A percentile compares a stretch with the other conserved stretches of the same genome.
These are phyloP conservation scores for Sugiyamaella sp. DNA, from an alignment of 1,139 yeast genomes.

Conservation along the genomic window DNA sequence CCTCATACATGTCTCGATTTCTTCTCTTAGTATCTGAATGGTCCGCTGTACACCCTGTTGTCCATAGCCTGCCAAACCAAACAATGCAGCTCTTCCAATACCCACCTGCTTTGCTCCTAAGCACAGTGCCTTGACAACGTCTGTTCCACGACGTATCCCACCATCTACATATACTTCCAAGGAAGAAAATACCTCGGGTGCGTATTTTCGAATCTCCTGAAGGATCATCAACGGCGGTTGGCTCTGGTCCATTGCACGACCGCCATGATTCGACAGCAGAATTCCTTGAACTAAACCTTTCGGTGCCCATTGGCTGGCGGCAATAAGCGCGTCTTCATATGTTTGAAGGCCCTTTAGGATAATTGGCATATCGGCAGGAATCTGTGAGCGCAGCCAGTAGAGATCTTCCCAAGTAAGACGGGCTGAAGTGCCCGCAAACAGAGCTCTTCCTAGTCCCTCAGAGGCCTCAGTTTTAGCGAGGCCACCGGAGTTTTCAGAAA, in stretches of 20 bases:
- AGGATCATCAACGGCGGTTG: slow-evolving; percentile 69
- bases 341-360: slow-evolving; percentile 73
- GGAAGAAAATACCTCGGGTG: slow-evolving; percentile 50
- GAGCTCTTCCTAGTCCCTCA: slow-evolving; percentile 88
- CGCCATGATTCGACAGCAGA: slow-evolving; percentile 62
- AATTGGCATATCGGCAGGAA: slow-evolving; percentile 62
- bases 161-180: slow-evolving; percentile 73
- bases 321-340: slow-evolving; percentile 64
- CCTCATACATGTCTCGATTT: slow-evolving; percentile 85
- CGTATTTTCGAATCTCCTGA: slow-evolving; percentile 56
- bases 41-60: slow-evolving; percentile 28
- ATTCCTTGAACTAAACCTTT: slow-evolving; percentile 50
- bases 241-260: slow-evolving; percentile 73
- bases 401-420: slow-evolving; percentile 68
- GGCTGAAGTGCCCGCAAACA: slow-evolving; percentile 85
- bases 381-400: slow-evolving; percentile 52
- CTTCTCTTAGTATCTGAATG: slow-evolving; percentile 53
- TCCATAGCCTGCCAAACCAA: slow-evolving; percentile 74
- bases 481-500: slow-evolving; percentile 41
- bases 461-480: slow-evolving; percentile 61
- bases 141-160: slow-evolving; percentile 78
- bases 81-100: slow-evolving; percentile 72
- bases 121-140: slow-evolving; percentile 69
- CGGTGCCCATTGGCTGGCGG: slow-evolving; percentile 48
- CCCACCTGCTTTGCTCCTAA: slow-evolving; percentile 87